Evolutionary conservation across 768 basidiomycete species (phyloP), one percentile per base, ranked within the genome.

Genomic region (Amanita subjunquillea): DNA sequence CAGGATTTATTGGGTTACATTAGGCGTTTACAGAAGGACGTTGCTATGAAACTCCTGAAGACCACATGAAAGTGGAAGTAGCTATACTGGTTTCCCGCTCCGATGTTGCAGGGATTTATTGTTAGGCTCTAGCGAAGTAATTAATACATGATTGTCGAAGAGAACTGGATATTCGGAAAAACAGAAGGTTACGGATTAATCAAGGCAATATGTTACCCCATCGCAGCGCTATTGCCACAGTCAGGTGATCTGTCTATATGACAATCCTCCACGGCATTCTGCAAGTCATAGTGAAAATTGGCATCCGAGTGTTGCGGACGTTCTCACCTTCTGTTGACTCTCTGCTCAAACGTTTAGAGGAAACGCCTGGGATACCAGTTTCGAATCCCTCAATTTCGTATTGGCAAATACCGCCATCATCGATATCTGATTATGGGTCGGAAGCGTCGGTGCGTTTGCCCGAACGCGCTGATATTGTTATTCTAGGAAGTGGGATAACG

Each of bases 401-500:
- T 55, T 81, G 79, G 79, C 71, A 69, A 1, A 66, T 72, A 17
- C 78, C 79, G 6, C 63, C 69, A 0, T 65, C 72, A 2, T 54
- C 63, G 23, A 67, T 79, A n/a, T 62, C 71, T 9, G 48, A 55
- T 6, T 53, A 60, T 53, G 54, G 56, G 4, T 55, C 55, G 9
- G 55, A 54, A 27, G 55, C 30, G n/a, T 17, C 37, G 22, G 32
- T 10, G 13, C 17, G 22, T 29, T 39, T 55, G 10, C 75, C 71
- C 10, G 50, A 58, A 0, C 59, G 71, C 39, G 78, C 69, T 15
- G 80, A 82, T 55, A 59, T 81, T 8, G 72, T 79, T 8, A 60
- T 82, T 54, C 68, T 82, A 38, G 80, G 80, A 6, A 77, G 77
- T 4, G 80, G 80, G 0, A 78, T 82, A 53, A 79, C 79, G 0